Evolutionary conservation across 2,329 filamentous ascomycete genomes (phyloP), one percentile per base, ranked within the genome.

Genomic region (Hymenotorrendiella dingleyae): DNA sequence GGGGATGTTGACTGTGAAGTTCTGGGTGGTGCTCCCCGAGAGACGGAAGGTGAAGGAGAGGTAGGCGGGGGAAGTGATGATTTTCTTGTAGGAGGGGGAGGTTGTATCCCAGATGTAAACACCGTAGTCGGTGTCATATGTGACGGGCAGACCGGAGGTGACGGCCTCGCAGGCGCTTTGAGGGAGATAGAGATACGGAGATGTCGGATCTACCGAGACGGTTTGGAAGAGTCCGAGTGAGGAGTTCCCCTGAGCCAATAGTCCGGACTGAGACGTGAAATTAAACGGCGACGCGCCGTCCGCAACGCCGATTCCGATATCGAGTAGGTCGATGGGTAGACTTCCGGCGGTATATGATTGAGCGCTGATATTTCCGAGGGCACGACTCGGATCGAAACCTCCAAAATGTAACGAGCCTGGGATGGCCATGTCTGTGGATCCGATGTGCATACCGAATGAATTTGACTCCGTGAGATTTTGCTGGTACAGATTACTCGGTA

Each of bases 141-240:
- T 55, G 3, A 63, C 54, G 11, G 61, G 62, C 1, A 65, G 50
- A 2, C 49, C 23, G 0, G 52, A 20, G 2, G 61, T 52, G 35
- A 64, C 61, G 4, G 60, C 59, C 42, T 61, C 55, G 42, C 35
- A 43, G 34, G 57, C 58, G 11, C 49, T 52, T 23, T 55, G 42
- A 7, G 62, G 60, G 3, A 65, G 53, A 36, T 61, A 50, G n/a
- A 65, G 46, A 32, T 63, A 63, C 7, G 62, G 61, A 10, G 54
- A 48, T 12, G 43, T 43, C 4, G 49, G 32, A 14, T 40, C n/a
- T 12, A 54, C 32, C 4, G 19, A 4, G 6, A 53, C 38, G 14
- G 45, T 16, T 9, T 48, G 16, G 14, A 37, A 20, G 23, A 23
- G 10, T 9, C 36, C 38, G 16, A 52, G 45, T 1, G 45, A 43